Conservation (phyloP, 2,329 filamentous ascomycete species). For the Claviceps paspali region DNA sequence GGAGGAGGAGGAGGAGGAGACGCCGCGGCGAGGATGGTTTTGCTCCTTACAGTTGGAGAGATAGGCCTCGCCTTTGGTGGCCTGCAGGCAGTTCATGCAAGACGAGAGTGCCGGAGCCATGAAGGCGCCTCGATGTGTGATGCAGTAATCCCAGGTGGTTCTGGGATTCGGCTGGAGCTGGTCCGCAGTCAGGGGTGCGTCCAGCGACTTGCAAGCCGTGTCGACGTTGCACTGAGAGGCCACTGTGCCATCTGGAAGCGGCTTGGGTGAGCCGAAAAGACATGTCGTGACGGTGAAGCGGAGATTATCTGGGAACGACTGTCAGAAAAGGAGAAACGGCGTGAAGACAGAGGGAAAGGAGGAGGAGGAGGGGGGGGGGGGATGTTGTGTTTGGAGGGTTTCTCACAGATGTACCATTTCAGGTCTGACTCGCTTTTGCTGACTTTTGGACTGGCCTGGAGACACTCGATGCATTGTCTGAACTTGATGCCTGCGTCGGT, state of each 20-base stretch:
- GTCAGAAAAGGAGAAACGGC: no score
- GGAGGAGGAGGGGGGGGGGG: no score
- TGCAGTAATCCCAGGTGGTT: not conserved
- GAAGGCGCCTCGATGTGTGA: not conserved
- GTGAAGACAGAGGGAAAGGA: no score
- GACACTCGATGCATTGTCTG: not conserved
- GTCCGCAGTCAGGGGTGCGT: not conserved
- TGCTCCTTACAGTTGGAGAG: not conserved
- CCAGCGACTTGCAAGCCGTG: not conserved
- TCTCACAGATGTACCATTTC: not conserved
- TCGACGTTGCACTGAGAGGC: not conserved
- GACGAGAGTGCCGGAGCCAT: not conserved
- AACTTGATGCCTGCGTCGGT: not conserved
- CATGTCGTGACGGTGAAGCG: not conserved
- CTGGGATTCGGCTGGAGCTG: not conserved
- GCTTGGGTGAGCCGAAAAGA: not conserved
- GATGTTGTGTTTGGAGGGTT: no score
- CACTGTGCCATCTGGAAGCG: not conserved
- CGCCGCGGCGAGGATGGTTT: not conserved
- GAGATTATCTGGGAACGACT: not conserved
- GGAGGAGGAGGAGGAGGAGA: no score
- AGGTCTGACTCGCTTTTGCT: not conserved
- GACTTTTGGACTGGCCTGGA: not conserved
- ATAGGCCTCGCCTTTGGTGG: not conserved
- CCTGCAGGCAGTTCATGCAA: not conserved